These are phyloP conservation scores for Arctium minus DNA, from an alignment of 129 eudicot species.

Conservation along the genomic window DNA sequence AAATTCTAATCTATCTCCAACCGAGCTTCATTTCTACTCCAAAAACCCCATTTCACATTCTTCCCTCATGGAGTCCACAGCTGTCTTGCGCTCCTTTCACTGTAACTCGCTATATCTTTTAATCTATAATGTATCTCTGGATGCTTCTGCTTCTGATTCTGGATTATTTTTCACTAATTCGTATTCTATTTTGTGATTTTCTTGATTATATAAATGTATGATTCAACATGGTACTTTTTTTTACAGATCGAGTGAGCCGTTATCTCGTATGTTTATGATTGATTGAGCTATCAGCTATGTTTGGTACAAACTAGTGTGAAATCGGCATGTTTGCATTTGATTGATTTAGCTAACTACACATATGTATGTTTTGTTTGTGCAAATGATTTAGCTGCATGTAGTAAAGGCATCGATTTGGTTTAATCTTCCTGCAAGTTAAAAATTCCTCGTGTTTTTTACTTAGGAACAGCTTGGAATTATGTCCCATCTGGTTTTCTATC, in stretches of 20 bases:
- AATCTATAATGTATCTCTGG: background rate
- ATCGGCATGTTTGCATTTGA: background rate
- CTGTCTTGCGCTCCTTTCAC: constrained; percentile 63
- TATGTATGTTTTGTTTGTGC: background rate
- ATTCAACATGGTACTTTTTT: background rate
- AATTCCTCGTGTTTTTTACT: background rate
- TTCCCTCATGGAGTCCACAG: constrained; percentile 69
- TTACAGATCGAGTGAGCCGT: constrained; percentile 8
- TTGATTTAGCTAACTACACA: background rate
- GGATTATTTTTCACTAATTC: background rate
- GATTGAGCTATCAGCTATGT: constrained; percentile 6
- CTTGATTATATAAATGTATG: background rate
- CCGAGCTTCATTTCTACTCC: constrained; percentile 13
- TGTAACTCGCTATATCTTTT: constrained; percentile 23
- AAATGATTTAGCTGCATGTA: constrained; percentile 10
- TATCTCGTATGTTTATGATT: background rate
- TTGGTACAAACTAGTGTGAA: constrained; percentile 3
- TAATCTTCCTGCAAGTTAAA: background rate
- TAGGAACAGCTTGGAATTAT: background rate
- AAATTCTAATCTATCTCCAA: constrained; percentile 11
- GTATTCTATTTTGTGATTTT: background rate
- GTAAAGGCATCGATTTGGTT: background rate
- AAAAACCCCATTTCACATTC: background rate
- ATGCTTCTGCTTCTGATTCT: constrained; percentile 1
- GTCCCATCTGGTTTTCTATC: background rate